These are phyloP conservation scores for Passiflora organensis DNA, from an alignment of 345 rosid species.

Conservation along the genomic window DNA sequence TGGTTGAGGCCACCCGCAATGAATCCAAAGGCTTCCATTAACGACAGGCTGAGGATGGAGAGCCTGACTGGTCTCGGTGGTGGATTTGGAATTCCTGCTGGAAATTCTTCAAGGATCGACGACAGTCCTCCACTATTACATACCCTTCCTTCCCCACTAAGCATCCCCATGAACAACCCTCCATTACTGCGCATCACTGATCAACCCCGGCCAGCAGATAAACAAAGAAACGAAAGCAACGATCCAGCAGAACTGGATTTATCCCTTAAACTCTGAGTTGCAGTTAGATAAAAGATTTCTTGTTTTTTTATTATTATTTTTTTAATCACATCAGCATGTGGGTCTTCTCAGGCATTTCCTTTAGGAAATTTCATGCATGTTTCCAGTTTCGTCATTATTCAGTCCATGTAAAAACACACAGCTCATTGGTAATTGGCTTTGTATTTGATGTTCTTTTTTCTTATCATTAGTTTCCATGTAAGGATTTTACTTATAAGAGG, in stretches of 20 bases:
- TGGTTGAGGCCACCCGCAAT: background rate
- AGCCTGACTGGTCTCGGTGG: conserved; percentile 1
- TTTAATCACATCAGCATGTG: too few relatives aligned
- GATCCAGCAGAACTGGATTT: conserved; percentile 18
- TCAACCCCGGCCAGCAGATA: background rate
- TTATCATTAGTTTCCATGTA: too few relatives aligned
- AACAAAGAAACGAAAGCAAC: background rate
- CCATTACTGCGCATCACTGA: background rate
- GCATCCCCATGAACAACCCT: background rate
- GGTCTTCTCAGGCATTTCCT: too few relatives aligned
- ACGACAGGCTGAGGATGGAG: conserved; percentile 7
- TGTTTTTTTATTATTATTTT: too few relatives aligned
- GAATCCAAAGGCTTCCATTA: conserved; percentile 1
- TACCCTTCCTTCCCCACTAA: background rate
- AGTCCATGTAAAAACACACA: too few relatives aligned
- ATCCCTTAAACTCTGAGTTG: conserved; percentile 14
- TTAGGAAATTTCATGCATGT: too few relatives aligned
- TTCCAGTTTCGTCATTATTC: too few relatives aligned
- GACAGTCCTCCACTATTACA: background rate
- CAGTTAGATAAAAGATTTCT: too few relatives aligned
- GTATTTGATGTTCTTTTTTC: too few relatives aligned
- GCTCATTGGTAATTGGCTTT: too few relatives aligned
- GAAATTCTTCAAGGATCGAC: background rate
- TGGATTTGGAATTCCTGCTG: background rate
- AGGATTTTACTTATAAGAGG: too few relatives aligned